Evolutionary conservation across 768 basidiomycete genomes (phyloP).

Genomic region (Cantharellus cinnabarinus): DNA sequence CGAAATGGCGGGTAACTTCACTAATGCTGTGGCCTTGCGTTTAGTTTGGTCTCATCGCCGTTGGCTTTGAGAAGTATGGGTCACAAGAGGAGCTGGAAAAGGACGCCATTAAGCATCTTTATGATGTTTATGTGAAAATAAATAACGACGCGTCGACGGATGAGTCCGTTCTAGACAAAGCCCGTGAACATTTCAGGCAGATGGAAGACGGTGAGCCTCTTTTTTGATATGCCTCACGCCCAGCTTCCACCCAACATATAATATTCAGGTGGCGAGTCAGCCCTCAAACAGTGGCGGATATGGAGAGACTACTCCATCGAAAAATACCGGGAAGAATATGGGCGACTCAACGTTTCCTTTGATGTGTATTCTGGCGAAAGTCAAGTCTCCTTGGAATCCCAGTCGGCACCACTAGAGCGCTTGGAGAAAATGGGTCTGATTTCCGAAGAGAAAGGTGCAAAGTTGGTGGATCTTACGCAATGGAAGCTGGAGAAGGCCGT

Average conservation of each 20-base stretch:
- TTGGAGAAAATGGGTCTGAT: constrained; percentile 57
- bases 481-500: constrained; percentile 87
- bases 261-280: constrained; percentile 41
- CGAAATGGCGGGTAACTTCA: not conserved
- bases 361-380: constrained; percentile 89
- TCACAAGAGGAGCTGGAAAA: constrained; percentile 60
- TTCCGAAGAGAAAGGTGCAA: constrained; percentile 56
- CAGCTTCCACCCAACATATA: not conserved
- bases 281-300: constrained; percentile 71
- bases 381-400: constrained; percentile 49
- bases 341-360: constrained; percentile 72
- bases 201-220: constrained; percentile 57
- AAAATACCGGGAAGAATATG: constrained; percentile 78
- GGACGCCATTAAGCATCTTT: constrained; percentile 88
- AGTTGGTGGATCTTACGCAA: constrained; percentile 70
- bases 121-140: constrained; percentile 86
- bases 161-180: constrained; percentile 40
- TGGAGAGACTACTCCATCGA: constrained; percentile 85
- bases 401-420: constrained; percentile 46
- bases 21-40: not conserved
- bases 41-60: constrained; percentile 71
- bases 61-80: constrained; percentile 85
- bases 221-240: not conserved
- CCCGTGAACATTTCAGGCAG: constrained; percentile 75
- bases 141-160: constrained; percentile 65